Conservation (phyloP, 768 basidiomycete species). For the Paxillus ammoniavirescens region DNA sequence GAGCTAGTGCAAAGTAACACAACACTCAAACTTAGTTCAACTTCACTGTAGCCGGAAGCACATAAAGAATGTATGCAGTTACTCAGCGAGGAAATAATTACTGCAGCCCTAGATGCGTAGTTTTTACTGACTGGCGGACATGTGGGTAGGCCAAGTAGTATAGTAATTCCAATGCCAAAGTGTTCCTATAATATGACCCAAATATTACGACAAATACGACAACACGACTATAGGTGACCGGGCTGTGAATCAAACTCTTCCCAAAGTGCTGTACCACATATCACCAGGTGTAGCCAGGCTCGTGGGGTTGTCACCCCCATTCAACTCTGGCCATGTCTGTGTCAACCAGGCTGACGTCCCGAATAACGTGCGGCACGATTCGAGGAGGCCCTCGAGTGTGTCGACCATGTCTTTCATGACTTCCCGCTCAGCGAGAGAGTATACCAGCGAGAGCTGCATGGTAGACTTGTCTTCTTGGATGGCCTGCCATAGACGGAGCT, state of each 20-base stretch:
- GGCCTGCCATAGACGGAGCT: conserved; percentile 30
- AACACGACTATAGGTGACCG: no score
- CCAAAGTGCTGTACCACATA: conserved; percentile 28
- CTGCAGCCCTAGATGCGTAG: no score
- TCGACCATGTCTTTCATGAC: conserved; percentile 41
- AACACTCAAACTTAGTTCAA: no score
- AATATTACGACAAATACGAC: no score
- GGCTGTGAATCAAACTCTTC: conserved; percentile 12
- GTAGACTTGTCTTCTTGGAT: conserved; percentile 27
- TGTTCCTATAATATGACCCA: no score
- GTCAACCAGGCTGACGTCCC: conserved; percentile 45
- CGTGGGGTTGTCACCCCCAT: neutral
- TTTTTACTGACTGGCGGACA: no score
- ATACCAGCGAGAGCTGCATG: conserved; percentile 33
- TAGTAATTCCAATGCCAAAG: no score
- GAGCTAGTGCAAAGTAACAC: no score
- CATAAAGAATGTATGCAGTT: no score
- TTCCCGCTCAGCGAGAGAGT: conserved; percentile 44
- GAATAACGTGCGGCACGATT: conserved; percentile 41
- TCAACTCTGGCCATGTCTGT: conserved; percentile 3
- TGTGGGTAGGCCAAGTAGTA: no score
- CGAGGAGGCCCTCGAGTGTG: conserved; percentile 40
- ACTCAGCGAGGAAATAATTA: no score
- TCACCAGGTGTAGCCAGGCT: conserved; percentile 6
- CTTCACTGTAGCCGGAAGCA: no score